Percentiles rank a stretch among this genome's conserved stretches.
Evolutionary conservation across 1,284 basidiomycete species (phyloP).

Genomic region (Microbotryum saponariae): DNA sequence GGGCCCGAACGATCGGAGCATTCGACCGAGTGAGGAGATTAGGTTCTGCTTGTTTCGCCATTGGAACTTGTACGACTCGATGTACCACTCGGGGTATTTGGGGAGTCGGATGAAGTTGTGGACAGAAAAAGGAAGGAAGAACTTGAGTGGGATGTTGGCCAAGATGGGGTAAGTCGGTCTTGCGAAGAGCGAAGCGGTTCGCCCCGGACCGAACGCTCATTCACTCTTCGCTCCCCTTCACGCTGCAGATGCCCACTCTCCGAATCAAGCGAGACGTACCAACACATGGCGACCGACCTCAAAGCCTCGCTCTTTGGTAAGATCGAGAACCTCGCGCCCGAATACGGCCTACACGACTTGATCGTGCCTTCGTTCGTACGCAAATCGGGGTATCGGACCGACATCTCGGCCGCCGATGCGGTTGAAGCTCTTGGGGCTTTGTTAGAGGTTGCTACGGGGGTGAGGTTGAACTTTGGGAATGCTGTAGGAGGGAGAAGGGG

Average conservation of each 20-base stretch:
- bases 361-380: slow-evolving; percentile 88
- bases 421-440: slow-evolving; percentile 84
- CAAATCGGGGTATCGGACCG: slow-evolving; percentile 77
- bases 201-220: neutral
- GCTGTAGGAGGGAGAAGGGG: slow-evolving; percentile 38
- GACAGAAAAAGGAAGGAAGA: slow-evolving; percentile 85
- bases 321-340: slow-evolving; percentile 82
- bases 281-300: slow-evolving; percentile 93
- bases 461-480: slow-evolving; percentile 69
- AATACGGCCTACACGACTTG: slow-evolving; percentile 92
- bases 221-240: neutral
- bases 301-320: slow-evolving; percentile 74
- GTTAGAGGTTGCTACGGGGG: slow-evolving; percentile 81
- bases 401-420: slow-evolving; percentile 83
- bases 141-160: slow-evolving; percentile 81
- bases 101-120: slow-evolving; percentile 91
- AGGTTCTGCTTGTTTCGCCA: slow-evolving; percentile 92
- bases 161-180: slow-evolving; percentile 82
- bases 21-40: slow-evolving; percentile 74
- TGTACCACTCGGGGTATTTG: slow-evolving; percentile 95
- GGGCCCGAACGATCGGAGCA: slow-evolving; percentile 62
- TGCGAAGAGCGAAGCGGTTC: neutral
- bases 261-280: slow-evolving; percentile 86
- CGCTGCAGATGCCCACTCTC: slow-evolving; percentile 54
- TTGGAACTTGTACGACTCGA: slow-evolving; percentile 95